Evolutionary conservation across 2,329 filamentous ascomycete species (phyloP).

Genomic region (Lecanosticta acicola): DNA sequence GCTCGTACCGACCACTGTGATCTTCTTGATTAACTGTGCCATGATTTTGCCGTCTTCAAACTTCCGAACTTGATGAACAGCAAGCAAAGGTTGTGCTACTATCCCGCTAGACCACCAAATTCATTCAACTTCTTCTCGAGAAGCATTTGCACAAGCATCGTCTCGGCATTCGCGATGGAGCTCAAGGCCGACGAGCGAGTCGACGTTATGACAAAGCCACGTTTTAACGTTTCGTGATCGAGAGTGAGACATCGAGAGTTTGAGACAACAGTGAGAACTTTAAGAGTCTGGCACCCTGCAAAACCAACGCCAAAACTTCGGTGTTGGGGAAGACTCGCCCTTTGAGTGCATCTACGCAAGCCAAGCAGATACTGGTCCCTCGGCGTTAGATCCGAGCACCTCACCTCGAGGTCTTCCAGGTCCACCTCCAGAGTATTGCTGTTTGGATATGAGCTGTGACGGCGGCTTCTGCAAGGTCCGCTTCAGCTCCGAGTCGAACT

Average conservation of each 20-base stretch:
- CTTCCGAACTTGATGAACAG: no score
- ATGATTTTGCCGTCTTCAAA: no score
- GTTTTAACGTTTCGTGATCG: no score
- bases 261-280: no score
- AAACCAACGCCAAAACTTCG: constrained; percentile 1
- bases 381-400: neutral
- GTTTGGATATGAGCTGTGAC: neutral
- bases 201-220: neutral
- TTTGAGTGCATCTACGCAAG: neutral
- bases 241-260: no score
- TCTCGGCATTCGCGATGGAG: neutral
- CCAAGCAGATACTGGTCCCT: neutral
- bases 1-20: constrained; percentile 36
- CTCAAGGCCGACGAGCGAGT: neutral
- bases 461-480: neutral
- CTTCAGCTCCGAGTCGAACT: neutral
- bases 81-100: no score
- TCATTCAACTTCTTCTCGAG: no score
- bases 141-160: neutral
- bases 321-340: constrained; percentile 10
- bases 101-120: no score
- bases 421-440: neutral
- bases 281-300: no score
- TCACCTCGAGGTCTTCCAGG: neutral
- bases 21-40: constrained; percentile 15